phyloP scores from a whole-genome alignment of 352 stramenopile species.

The Phytophthora crassamura region DNA sequence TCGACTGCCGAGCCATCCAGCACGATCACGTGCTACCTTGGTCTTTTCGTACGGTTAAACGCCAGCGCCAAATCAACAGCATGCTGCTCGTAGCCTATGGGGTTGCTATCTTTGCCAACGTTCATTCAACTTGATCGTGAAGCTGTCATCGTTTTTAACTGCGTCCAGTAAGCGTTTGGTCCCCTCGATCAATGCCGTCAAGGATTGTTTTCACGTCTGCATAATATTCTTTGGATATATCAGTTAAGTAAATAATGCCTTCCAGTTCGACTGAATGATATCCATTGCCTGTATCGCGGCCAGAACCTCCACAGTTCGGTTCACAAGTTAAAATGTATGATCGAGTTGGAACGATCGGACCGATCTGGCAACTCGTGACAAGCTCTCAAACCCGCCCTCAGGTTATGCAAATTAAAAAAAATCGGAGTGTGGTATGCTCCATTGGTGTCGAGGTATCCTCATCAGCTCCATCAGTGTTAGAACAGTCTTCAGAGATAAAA shows the following conservation, averaged over 20 bases:
- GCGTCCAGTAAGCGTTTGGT: slow-evolving; percentile 1
- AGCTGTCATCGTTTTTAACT: slow-evolving; percentile 1
- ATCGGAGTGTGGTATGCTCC: too few species aligned
- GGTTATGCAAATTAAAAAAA: too few species aligned
- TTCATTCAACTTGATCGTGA: not conserved
- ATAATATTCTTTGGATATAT: slow-evolving; percentile 2
- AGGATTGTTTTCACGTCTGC: not conserved
- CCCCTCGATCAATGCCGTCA: not conserved
- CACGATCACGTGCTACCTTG: slow-evolving; percentile 3
- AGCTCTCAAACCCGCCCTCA: too few species aligned
- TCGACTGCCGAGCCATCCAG: not conserved
- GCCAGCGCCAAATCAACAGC: slow-evolving; percentile 2
- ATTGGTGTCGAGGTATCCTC: too few species aligned
- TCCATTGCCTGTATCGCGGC: too few species aligned
- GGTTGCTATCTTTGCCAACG: not conserved
- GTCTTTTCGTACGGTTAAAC: slow-evolving; percentile 1
- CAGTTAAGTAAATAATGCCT: not conserved
- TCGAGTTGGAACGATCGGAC: not conserved
- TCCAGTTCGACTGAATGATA: not conserved
- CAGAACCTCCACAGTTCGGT: too few species aligned
- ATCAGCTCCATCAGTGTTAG: too few species aligned
- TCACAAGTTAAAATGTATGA: too few species aligned
- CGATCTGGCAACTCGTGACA: too few species aligned
- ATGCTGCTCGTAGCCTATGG: slow-evolving; percentile 1
- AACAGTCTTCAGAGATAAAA: too few species aligned